A percentile compares a stretch with the other conserved stretches of the same genome.
phyloP scores from a whole-genome alignment of 129 eudicot genomes.

The Rutidosis leptorrhynchoides region DNA sequence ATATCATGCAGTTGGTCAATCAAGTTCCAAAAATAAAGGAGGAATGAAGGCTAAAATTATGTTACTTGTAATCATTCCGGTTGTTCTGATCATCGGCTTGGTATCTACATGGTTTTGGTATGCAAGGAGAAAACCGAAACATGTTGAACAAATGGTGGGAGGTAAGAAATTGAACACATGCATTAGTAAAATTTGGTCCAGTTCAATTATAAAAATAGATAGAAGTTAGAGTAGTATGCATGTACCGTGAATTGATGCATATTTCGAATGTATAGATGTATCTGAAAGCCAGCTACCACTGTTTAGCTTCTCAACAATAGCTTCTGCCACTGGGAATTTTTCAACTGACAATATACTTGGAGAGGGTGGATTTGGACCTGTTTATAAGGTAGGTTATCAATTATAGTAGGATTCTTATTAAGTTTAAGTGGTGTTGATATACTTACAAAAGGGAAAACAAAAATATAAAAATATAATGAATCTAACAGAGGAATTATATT shows the following conservation, averaged over 20 bases:
- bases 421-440: too few relatives aligned
- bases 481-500: too few relatives aligned
- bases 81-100: constrained; percentile 10
- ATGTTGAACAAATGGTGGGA: neutral
- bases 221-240: too few relatives aligned
- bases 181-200: neutral
- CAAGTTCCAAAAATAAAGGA: constrained; percentile 9
- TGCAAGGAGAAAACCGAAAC: neutral
- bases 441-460: too few relatives aligned
- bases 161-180: constrained; percentile 30
- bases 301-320: constrained; percentile 28
- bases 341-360: constrained; percentile 30
- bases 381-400: constrained; percentile 34
- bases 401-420: neutral
- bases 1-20: constrained; percentile 1
- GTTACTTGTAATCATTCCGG: constrained; percentile 4
- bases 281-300: constrained; percentile 25
- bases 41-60: constrained; percentile 7
- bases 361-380: constrained; percentile 41
- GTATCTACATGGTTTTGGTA: neutral
- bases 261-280: neutral
- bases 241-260: too few relatives aligned
- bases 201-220: too few relatives aligned
- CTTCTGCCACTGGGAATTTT: constrained; percentile 30
- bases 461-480: too few relatives aligned